Evolutionary conservation across 1,284 basidiomycete genomes (phyloP), one percentile per base, ranked within the genome.

Genomic region (Moesziomyces sp.): DNA sequence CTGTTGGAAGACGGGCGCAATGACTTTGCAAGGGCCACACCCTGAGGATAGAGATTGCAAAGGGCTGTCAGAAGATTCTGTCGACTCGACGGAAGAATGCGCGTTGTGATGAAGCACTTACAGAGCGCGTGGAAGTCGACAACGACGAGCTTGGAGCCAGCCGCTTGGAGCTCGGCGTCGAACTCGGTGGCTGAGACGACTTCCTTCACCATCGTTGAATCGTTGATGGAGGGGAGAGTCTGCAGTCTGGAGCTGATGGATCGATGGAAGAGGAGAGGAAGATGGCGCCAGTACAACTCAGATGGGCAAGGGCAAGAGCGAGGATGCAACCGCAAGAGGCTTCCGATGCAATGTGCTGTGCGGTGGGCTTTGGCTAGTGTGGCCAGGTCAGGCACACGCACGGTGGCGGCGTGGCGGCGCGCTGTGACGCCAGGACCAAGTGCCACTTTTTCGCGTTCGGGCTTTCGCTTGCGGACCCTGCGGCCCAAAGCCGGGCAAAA

Each of bases 111-210:
- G 30, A 19, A 40, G 5, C 14, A 74, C 72, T 67, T 50, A 74
- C 72, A 74, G 5, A 56, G 45, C 26, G 72, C 72, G 44, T 74
- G 72, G n/a, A 74, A 74, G 59, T 74, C 72, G 44, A 74, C 72
- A 21, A 74, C 72, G 26, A 74, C 72, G 9, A 71, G 67, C 63
- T 71, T 74, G 49, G 59, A 62, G 42, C 67, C 56, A 6, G 72
- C 72, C 30, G 58, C 46, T 26, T 26, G 57, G 56, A 74, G 67
- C 59, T 74, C 62, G 14, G 55, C 14, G 44, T 74, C 72, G 45
- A 74, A 74, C 43, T 74, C 72, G 50, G 56, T 34, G 42, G 58
- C 53, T n/a, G 67, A 66, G 23, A 52, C 49, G 30, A 74, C 56
- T 48, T 74, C 62, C 52, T 74, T 74, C 50, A 67, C 72, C 72